Evolutionary conservation across 139 green algal species (phyloP).

Genomic region (Pleodorina starrii): DNA sequence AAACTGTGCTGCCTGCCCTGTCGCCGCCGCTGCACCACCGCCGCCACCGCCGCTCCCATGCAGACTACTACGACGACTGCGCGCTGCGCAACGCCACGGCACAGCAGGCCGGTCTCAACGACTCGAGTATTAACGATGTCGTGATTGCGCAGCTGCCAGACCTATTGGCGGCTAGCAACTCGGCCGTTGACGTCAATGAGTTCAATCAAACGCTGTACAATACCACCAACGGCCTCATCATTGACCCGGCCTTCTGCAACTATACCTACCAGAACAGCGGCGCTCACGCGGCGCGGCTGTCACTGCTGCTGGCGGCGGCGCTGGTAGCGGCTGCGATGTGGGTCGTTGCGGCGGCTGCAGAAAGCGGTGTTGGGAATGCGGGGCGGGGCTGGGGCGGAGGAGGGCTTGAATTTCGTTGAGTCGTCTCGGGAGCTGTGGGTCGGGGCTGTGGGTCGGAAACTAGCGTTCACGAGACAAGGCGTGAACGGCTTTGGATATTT

Average conservation of each 20-base stretch:
- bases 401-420: too few relatives aligned
- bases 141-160: background rate
- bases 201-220: slow-evolving; percentile 22
- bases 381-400: too few relatives aligned
- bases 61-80: slow-evolving; percentile 35
- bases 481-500: too few relatives aligned
- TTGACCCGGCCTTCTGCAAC: slow-evolving; percentile 24
- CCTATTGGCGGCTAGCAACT: background rate
- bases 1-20: too few relatives aligned
- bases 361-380: too few relatives aligned
- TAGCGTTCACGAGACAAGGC: too few relatives aligned
- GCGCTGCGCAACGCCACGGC: slow-evolving; percentile 22
- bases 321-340: background rate
- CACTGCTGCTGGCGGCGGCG: background rate
- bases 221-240: slow-evolving; percentile 11
- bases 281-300: background rate
- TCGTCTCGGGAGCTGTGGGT: too few relatives aligned
- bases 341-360: background rate
- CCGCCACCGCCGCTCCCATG: too few relatives aligned
- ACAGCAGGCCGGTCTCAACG: background rate
- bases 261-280: background rate
- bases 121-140: background rate
- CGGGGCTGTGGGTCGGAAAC: too few relatives aligned
- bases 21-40: too few relatives aligned
- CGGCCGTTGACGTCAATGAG: background rate